Conservation (phyloP, 2,329 filamentous ascomycete genomes). For the Lachnellula hyalina region DNA sequence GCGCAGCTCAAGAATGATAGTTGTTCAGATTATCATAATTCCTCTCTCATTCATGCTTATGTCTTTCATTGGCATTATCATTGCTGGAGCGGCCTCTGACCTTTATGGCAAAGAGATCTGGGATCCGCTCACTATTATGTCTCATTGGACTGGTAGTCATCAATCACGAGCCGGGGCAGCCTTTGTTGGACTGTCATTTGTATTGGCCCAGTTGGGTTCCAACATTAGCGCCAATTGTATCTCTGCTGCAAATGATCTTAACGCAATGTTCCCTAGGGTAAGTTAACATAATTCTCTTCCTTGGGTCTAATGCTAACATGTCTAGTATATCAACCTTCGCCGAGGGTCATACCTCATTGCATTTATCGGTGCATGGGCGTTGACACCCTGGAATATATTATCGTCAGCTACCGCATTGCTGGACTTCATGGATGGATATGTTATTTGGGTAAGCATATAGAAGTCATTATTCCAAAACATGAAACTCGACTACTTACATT, state of each 20-base stretch:
- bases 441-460: slow-evolving; percentile 23
- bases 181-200: slow-evolving; percentile 41
- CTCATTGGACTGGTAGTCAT: slow-evolving; percentile 32
- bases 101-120: slow-evolving; percentile 44
- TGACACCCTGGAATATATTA: slow-evolving; percentile 42
- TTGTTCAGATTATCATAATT: neutral
- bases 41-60: slow-evolving; percentile 22
- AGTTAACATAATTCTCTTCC: too few relatives aligned
- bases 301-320: slow-evolving; percentile 31
- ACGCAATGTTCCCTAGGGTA: too few relatives aligned
- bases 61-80: slow-evolving; percentile 39
- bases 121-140: slow-evolving; percentile 41
- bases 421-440: slow-evolving; percentile 23
- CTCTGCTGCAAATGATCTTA: slow-evolving; percentile 49
- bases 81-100: slow-evolving; percentile 47
- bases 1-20: neutral
- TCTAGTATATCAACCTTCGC: slow-evolving; percentile 49
- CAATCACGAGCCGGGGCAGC: slow-evolving; percentile 35
- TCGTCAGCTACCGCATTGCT: slow-evolving; percentile 19
- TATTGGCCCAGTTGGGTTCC: slow-evolving; percentile 42
- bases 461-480: neutral
- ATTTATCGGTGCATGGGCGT: slow-evolving; percentile 33
- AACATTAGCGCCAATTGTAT: slow-evolving; percentile 45
- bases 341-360: slow-evolving; percentile 44
- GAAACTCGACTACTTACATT: neutral